Evolutionary conservation across 306 rosid species (phyloP).

Genomic region (Quercus berberidifolia): DNA sequence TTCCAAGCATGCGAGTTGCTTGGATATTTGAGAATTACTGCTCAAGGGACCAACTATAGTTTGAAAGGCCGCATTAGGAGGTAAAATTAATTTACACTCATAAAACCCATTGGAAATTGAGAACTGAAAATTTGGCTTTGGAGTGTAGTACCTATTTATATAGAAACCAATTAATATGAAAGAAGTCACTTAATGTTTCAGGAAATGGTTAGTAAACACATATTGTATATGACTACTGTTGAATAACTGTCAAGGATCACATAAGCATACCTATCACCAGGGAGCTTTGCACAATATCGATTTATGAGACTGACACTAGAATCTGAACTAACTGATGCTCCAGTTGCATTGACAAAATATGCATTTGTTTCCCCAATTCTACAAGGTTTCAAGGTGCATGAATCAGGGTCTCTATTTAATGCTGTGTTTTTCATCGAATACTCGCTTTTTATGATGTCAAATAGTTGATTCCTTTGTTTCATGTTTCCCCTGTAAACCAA

Average conservation of each 20-base stretch:
- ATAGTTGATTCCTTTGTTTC: slow-evolving; percentile 70
- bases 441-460: slow-evolving; percentile 72
- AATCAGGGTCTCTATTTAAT: slow-evolving; percentile 43
- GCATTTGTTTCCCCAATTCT: slow-evolving; percentile 27
- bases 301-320: slow-evolving; percentile 60
- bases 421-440: slow-evolving; percentile 65
- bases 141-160: slow-evolving; percentile 48
- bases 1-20: slow-evolving; percentile 79
- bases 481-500: slow-evolving; percentile 60
- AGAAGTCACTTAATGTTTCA: slow-evolving; percentile 2
- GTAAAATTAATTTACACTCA: slow-evolving; percentile 56
- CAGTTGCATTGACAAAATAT: slow-evolving; percentile 64
- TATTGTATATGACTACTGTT: too few species aligned
- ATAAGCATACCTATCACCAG: slow-evolving; percentile 56
- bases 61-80: slow-evolving; percentile 79
- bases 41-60: slow-evolving; percentile 59
- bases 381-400: slow-evolving; percentile 30
- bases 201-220: background rate
- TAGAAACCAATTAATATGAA: slow-evolving; percentile 19
- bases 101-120: slow-evolving; percentile 39
- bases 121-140: slow-evolving; percentile 53
- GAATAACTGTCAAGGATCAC: background rate
- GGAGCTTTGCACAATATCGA: slow-evolving; percentile 69
- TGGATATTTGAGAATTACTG: slow-evolving; percentile 52
- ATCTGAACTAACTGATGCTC: slow-evolving; percentile 69